phyloP scores from a whole-genome alignment of 2,329 filamentous ascomycete genomes.

The Colletotrichum navitas region DNA sequence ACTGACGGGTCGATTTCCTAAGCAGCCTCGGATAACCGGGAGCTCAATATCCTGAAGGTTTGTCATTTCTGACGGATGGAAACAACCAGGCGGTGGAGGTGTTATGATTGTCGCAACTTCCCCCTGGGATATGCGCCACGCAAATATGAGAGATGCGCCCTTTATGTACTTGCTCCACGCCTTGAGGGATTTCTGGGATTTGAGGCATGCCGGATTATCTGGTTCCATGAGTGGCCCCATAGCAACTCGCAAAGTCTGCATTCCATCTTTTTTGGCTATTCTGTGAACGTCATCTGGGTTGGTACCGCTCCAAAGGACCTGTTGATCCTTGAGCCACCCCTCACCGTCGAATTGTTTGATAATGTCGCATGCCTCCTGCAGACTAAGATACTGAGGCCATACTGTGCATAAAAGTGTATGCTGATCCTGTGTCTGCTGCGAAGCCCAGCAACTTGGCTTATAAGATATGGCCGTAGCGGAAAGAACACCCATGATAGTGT shows the following conservation, averaged over 20 bases:
- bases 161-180: not conserved
- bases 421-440: not conserved
- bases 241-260: not conserved
- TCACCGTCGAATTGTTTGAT: not conserved
- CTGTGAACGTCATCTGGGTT: accelerated
- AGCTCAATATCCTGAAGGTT: constrained; percentile 8
- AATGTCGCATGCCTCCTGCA: not conserved
- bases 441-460: not conserved
- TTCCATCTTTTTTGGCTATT: not conserved
- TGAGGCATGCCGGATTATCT: not conserved
- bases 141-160: not conserved
- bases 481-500: not conserved
- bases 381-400: constrained; percentile 2
- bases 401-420: constrained; percentile 6
- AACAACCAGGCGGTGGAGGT: constrained; percentile 1
- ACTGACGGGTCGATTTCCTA: not conserved
- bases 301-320: constrained; percentile 1
- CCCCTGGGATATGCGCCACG: constrained; percentile 10
- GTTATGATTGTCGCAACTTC: not conserved
- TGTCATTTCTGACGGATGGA: not conserved
- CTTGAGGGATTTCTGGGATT: not conserved
- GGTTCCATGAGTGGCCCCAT: constrained; percentile 13
- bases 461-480: not conserved
- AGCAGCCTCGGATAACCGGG: not conserved
- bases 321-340: not conserved